Evolutionary conservation across 2,329 filamentous ascomycete genomes (phyloP).

Genomic region (Onygenales sp.): DNA sequence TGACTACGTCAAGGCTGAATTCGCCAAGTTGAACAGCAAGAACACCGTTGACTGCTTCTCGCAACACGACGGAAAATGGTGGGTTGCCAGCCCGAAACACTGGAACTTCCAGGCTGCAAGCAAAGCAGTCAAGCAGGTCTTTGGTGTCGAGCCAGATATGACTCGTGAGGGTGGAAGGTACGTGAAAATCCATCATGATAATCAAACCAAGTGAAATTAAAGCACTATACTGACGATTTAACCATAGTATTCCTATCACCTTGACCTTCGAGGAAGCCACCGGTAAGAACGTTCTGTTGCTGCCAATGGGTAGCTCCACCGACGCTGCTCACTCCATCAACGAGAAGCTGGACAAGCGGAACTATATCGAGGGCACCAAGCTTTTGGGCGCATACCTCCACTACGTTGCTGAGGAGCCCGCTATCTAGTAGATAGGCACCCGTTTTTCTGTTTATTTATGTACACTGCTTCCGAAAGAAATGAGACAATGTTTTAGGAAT

Average conservation of each 20-base stretch:
- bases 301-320: conserved; percentile 96
- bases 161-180: conserved; percentile 89
- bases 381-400: conserved; percentile 89
- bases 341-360: conserved; percentile 92
- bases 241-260: conserved; percentile 81
- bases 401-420: conserved; percentile 86
- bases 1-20: conserved; percentile 73
- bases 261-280: conserved; percentile 96
- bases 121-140: conserved; percentile 94
- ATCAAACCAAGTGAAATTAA: conserved; percentile 4
- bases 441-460: no score
- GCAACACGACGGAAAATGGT: conserved; percentile 95
- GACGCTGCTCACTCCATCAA: conserved; percentile 97
- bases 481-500: no score
- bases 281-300: conserved; percentile 89
- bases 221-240: conserved; percentile 13
- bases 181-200: conserved; percentile 19
- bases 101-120: conserved; percentile 95
- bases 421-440: conserved; percentile 15
- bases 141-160: conserved; percentile 86
- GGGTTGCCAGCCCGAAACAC: conserved; percentile 94
- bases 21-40: conserved; percentile 81
- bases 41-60: conserved; percentile 75
- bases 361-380: conserved; percentile 98
- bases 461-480: no score